Evolutionary conservation across 1,284 basidiomycete species (phyloP).

Genomic region (Porodaedalea pini): DNA sequence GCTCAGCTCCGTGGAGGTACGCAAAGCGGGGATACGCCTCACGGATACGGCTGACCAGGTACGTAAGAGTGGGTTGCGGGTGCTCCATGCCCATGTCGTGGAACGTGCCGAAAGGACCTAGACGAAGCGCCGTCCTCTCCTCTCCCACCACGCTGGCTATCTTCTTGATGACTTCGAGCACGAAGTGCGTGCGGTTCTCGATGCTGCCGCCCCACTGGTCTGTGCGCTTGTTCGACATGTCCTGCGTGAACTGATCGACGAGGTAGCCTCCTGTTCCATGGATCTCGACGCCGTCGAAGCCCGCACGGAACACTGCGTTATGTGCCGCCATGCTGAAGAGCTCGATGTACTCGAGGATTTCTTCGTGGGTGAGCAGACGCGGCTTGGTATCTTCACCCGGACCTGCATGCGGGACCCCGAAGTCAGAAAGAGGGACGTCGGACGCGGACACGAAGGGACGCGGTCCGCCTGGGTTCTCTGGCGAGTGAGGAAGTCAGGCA

Average conservation of each 20-base stretch:
- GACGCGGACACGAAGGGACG: conserved; percentile 36
- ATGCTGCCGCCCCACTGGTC: too few species aligned
- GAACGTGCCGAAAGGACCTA: conserved; percentile 21
- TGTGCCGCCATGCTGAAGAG: conserved; percentile 31
- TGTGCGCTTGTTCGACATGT: too few species aligned
- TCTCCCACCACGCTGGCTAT: conserved; percentile 18
- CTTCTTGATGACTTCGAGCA: conserved; percentile 37
- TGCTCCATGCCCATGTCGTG: conserved; percentile 33
- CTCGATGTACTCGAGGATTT: conserved; percentile 34
- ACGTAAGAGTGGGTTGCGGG: conserved; percentile 39
- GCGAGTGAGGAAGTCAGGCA: background rate
- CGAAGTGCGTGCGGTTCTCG: too few species aligned
- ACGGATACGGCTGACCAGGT: conserved; percentile 34
- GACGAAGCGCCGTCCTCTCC: conserved; percentile 35
- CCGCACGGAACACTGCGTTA: conserved; percentile 30
- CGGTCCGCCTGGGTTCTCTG: background rate
- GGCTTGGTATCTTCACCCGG: conserved; percentile 20
- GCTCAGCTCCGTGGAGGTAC: conserved; percentile 57
- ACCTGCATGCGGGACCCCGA: conserved; percentile 19
- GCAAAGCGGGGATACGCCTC: conserved; percentile 45
- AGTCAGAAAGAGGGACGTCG: conserved; percentile 35
- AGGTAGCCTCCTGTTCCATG: conserved; percentile 21
- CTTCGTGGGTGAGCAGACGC: conserved; percentile 34
- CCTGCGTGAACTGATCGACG: conserved; percentile 26
- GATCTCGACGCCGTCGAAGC: too few species aligned